Evolutionary conservation across 2,329 filamentous ascomycete species (phyloP), one percentile per base, ranked within the genome.

Genomic region (Pseudogymnoascus sp.): DNA sequence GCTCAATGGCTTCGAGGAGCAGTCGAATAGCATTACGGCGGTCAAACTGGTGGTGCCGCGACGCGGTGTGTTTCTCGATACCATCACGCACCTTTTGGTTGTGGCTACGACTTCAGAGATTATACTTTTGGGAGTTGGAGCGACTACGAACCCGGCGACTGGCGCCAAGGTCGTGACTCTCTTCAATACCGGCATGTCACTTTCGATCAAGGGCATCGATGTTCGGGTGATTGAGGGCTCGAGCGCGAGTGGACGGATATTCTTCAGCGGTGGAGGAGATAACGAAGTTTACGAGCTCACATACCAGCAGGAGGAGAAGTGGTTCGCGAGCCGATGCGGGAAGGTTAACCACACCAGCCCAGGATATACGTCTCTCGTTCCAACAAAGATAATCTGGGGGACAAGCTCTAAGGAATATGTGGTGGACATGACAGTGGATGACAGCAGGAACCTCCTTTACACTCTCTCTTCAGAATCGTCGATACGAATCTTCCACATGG

Each of bases 231-330:
- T 99, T 67, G 86, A 86, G 21, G 90, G 89, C 13, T 94, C 92
- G 0, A 75, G 78, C 2, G 85, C 87, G 17, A 88, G 85, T 21
- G 95, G 95, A 7, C 89, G 94, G 64, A 94, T 99, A 66, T 99
- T 99, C 78, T 96, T 97, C 70, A 87, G 89, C 41, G 90, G 92
- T 37, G 83, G 82, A 59, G 82, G 80, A 59, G 90, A 93, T 66
- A 91, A 91, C 65, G 92, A 97, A 68, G 85, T 99, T 57, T 90
- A 94, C 73, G 94, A 99, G 75, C 83, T 99, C 60, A 92, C 89
- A 67, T 99, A 99, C 72, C 93, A 97, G 74, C 92, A 96, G 70
- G 92, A 97, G 73, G 94, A 99, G 75, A 88, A 89, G 68, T 99
- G 94, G 94, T 99, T 99, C 72, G 88, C 89, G 60, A 92, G 86